phyloP scores from a whole-genome alignment of 768 basidiomycete species.

The Roridomyces roridus region DNA sequence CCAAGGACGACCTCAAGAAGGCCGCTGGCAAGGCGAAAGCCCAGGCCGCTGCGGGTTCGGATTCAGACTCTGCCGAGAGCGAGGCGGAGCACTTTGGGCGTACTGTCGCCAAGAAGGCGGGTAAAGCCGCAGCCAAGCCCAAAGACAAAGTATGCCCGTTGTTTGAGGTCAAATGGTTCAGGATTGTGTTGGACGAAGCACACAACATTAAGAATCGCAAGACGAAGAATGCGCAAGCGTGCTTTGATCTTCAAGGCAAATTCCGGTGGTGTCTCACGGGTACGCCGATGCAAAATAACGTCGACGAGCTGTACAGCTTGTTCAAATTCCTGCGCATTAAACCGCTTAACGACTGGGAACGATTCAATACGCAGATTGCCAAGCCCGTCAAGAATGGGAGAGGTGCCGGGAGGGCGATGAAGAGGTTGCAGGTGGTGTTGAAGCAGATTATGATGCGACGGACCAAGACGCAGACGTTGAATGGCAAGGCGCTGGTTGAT shows the following conservation, averaged over 20 bases:
- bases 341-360: slow-evolving; percentile 80
- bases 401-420: slow-evolving; percentile 73
- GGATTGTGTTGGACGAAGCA: slow-evolving; percentile 91
- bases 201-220: slow-evolving; percentile 92
- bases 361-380: slow-evolving; percentile 80
- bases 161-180: slow-evolving; percentile 82
- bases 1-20: slow-evolving; percentile 60
- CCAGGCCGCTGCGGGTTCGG: slow-evolving; percentile 42
- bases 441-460: slow-evolving; percentile 90
- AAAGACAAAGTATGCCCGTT: slow-evolving; percentile 66
- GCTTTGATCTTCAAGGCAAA: slow-evolving; percentile 76
- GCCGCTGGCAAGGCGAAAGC: slow-evolving; percentile 42
- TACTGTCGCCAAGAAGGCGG: slow-evolving; percentile 43
- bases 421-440: slow-evolving; percentile 85
- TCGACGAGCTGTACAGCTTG: slow-evolving; percentile 88
- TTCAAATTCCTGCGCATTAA: slow-evolving; percentile 87
- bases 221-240: slow-evolving; percentile 79
- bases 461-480: slow-evolving; percentile 71
- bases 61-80: slow-evolving; percentile 39
- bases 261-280: slow-evolving; percentile 91
- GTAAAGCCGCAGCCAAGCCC: slow-evolving; percentile 42
- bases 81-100: slow-evolving; percentile 54
- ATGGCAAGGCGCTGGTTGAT: slow-evolving; percentile 83
- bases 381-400: slow-evolving; percentile 77
- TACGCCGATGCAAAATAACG: slow-evolving; percentile 89